phyloP scores from a whole-genome alignment of 176 grass and related monocot species.

The Olyra latifolia region DNA sequence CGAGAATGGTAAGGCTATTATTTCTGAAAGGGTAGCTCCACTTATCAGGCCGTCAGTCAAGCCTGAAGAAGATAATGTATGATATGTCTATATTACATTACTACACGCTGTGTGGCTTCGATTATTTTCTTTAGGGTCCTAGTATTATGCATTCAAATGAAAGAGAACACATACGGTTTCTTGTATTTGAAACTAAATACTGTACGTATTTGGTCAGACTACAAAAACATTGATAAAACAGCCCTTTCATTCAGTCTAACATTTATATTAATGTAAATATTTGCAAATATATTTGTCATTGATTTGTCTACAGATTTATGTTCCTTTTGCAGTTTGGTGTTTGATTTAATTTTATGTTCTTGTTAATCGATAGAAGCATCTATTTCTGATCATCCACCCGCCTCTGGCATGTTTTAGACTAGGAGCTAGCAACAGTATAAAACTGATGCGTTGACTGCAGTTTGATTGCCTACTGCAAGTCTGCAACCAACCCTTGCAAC shows the following conservation, averaged over 20 bases:
- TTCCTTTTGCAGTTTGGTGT: not conserved
- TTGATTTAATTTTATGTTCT: not conserved
- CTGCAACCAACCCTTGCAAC: not conserved
- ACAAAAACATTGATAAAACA: not conserved
- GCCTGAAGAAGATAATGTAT: slow-evolving; percentile 77
- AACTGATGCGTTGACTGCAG: not conserved
- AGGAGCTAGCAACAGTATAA: not conserved
- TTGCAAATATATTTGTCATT: not conserved
- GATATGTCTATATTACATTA: slow-evolving; percentile 9
- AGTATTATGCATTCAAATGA: slow-evolving; percentile 4
- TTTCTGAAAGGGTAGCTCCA: slow-evolving; percentile 64
- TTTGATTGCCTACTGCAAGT: not conserved
- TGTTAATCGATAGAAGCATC: not conserved
- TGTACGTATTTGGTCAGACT: slow-evolving; percentile 27
- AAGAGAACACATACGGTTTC: slow-evolving; percentile 2
- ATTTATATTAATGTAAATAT: slow-evolving; percentile 8
- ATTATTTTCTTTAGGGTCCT: slow-evolving; percentile 17
- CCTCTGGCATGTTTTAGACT: not conserved
- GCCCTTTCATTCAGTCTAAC: not conserved
- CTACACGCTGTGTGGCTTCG: not conserved
- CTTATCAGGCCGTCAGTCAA: slow-evolving; percentile 67
- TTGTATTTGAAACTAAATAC: slow-evolving; percentile 23
- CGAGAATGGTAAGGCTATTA: slow-evolving; percentile 47
- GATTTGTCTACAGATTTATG: not conserved
- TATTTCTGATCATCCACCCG: not conserved